Percentiles rank a stretch among this genome's conserved stretches.
Evolutionary conservation across 2,329 filamentous ascomycete species (phyloP).

Genomic region (Thielaviopsis ethacetica): DNA sequence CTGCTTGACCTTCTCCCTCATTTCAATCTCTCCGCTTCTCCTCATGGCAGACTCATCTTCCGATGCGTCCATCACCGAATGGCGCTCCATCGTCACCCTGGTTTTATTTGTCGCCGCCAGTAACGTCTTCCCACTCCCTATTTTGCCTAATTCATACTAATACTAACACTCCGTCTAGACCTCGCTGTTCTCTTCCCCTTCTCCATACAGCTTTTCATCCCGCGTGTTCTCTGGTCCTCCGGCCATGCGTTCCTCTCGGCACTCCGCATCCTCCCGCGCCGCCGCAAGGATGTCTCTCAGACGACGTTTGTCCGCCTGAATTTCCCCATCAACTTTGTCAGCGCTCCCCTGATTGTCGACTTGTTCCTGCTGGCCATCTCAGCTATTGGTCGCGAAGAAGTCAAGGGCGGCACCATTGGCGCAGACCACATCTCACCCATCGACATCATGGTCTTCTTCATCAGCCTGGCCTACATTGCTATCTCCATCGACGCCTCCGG

Average conservation of each 20-base stretch:
- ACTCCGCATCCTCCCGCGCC: constrained; percentile 35
- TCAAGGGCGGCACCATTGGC: constrained; percentile 51
- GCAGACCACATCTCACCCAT: constrained; percentile 49
- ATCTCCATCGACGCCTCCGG: constrained; percentile 65
- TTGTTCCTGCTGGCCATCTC: constrained; percentile 54
- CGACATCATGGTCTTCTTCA: constrained; percentile 61
- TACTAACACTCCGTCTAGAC: constrained; percentile 28
- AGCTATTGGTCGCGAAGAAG: constrained; percentile 50
- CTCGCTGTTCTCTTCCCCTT: constrained; percentile 54
- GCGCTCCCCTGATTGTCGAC: constrained; percentile 53
- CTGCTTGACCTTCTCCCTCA: background rate
- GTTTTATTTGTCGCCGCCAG: constrained; percentile 54
- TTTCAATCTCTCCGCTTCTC: background rate
- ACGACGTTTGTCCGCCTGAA: constrained; percentile 31
- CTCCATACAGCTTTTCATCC: constrained; percentile 44
- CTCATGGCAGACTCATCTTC: background rate
- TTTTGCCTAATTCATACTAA: background rate
- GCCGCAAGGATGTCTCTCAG: constrained; percentile 18
- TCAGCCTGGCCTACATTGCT: constrained; percentile 59
- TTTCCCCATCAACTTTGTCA: constrained; percentile 55
- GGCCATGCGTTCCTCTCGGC: constrained; percentile 21
- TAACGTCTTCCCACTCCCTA: constrained; percentile 27
- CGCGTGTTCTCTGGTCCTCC: constrained; percentile 29
- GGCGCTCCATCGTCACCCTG: constrained; percentile 55
- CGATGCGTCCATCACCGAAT: constrained; percentile 33